These are phyloP conservation scores for Chrysochromulina parva DNA, from an alignment of 78 protist genomes.

Conservation along the genomic window DNA sequence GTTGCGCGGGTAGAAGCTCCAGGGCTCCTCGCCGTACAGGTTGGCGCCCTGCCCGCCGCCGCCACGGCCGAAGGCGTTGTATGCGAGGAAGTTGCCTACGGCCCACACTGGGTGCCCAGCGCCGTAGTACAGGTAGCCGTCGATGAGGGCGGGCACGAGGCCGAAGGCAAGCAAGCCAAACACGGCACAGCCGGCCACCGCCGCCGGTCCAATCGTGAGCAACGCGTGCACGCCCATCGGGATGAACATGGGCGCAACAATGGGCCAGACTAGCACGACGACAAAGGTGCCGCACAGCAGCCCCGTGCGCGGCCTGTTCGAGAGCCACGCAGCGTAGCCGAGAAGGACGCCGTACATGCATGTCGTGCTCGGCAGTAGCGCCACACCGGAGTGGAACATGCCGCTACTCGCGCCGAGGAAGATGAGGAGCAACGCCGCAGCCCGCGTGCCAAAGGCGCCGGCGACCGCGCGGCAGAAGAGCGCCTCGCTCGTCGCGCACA, in stretches of 20 bases:
- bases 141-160: constrained; percentile 24
- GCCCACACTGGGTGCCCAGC: constrained; percentile 46
- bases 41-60: constrained; percentile 43
- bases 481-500: not conserved
- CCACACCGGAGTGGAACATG: not conserved
- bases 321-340: not conserved
- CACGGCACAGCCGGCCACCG: not conserved
- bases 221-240: not conserved
- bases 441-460: not conserved
- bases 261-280: not conserved
- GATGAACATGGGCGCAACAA: not conserved
- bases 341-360: not conserved
- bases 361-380: constrained; percentile 10
- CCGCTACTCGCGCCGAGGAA: not conserved
- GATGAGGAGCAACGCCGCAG: not conserved
- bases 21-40: constrained; percentile 70
- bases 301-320: not conserved
- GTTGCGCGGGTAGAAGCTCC: constrained; percentile 65
- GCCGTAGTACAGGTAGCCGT: constrained; percentile 56
- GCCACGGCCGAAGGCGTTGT: constrained; percentile 46
- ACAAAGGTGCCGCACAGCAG: constrained; percentile 36
- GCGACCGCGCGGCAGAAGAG: not conserved
- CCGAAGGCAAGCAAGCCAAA: not conserved
- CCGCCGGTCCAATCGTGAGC: not conserved
- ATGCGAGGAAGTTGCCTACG: constrained; percentile 57